These are phyloP conservation scores for Mortierella sp. DNA, from an alignment of 371 early-diverging fungal genomes.

Conservation along the genomic window DNA sequence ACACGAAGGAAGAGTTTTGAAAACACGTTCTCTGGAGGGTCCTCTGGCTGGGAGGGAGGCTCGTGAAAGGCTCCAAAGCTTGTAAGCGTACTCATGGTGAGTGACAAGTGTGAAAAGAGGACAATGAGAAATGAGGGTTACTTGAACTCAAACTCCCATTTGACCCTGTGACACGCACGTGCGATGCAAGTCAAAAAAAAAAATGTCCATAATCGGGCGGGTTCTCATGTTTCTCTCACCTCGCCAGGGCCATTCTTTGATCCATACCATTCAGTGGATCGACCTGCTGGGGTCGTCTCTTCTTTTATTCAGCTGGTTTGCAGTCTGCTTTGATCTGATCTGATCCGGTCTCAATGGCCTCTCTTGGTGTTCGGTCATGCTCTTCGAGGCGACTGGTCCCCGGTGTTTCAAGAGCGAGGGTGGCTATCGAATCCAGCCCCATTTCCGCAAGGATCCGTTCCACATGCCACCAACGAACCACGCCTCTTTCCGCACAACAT, in stretches of 20 bases:
- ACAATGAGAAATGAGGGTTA: not conserved
- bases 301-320: not conserved
- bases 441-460: no score
- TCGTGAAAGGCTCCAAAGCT: constrained; percentile 50
- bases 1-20: constrained; percentile 70
- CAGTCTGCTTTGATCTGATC: constrained; percentile 1
- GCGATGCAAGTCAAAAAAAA: no score
- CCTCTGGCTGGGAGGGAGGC: constrained; percentile 47
- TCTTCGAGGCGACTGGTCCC: constrained; percentile 14
- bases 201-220: no score
- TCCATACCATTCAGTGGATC: no score
- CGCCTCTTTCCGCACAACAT: no score
- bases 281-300: no score
- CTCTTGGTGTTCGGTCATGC: constrained; percentile 26
- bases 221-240: no score
- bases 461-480: no score
- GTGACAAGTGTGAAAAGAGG: not conserved
- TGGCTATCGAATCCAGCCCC: not conserved
- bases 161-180: no score
- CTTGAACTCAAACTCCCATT: not conserved
- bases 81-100: constrained; percentile 37
- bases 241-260: no score
- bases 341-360: constrained; percentile 16
- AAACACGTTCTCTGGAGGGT: constrained; percentile 65
- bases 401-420: not conserved